Percentiles rank a stretch among this genome's conserved stretches.
Evolutionary conservation across 208 protist genomes (phyloP).

Genomic region (Wallacemonas sp.): DNA sequence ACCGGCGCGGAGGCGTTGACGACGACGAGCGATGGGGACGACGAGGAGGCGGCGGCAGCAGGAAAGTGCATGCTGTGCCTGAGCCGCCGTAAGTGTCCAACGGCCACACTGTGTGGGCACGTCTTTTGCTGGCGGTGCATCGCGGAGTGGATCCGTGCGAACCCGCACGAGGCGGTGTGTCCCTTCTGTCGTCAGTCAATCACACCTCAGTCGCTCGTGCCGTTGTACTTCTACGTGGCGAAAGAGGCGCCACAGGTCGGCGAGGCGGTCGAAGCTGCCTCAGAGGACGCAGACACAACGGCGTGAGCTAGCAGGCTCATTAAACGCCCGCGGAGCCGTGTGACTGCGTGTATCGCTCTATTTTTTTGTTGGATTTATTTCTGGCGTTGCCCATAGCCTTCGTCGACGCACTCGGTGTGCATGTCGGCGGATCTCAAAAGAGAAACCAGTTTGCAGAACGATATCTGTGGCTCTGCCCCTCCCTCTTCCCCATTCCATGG

Average conservation of each 20-base stretch:
- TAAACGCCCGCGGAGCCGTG: too few relatives aligned
- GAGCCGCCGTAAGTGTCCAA: conserved; percentile 66
- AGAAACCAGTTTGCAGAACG: too few relatives aligned
- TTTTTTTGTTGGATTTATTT: too few relatives aligned
- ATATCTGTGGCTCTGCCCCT: neutral
- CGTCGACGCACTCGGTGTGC: too few relatives aligned
- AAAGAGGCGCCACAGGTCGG: conserved; percentile 50
- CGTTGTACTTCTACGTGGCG: conserved; percentile 81
- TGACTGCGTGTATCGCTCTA: too few relatives aligned
- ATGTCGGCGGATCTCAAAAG: neutral
- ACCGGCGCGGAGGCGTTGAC: conserved; percentile 10
- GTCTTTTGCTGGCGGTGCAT: conserved; percentile 90
- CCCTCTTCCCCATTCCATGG: neutral
- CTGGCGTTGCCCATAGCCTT: too few relatives aligned
- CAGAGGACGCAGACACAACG: neutral
- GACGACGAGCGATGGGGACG: conserved; percentile 47
- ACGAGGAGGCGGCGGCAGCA: conserved; percentile 23
- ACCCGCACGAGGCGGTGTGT: conserved; percentile 68
- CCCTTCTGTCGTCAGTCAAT: conserved; percentile 88
- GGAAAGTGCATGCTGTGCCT: conserved; percentile 90
- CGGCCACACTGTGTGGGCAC: conserved; percentile 80
- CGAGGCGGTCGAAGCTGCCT: neutral
- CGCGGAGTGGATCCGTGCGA: conserved; percentile 82
- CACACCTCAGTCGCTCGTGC: conserved; percentile 68
- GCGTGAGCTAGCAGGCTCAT: too few relatives aligned